Evolutionary conservation across 306 rosid species (phyloP), one percentile per base, ranked within the genome.

Genomic region (Fragaria vesca): DNA sequence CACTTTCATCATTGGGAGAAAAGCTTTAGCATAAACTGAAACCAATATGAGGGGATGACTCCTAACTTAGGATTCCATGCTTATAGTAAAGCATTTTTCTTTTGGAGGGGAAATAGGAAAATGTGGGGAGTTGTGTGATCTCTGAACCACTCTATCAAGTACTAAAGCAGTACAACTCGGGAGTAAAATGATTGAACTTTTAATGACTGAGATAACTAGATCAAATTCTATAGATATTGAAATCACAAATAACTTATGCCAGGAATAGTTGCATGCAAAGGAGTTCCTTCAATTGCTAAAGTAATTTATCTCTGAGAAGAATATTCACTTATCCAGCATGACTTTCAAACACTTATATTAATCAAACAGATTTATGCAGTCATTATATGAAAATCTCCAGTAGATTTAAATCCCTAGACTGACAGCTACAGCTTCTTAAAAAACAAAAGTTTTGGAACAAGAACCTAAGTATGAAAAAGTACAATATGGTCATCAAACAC

Each of bases 211-310:
- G 30, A 70, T 15, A 26, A 47, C 30, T 3, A 48, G 8, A 26
- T 30, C 26, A 8, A 71, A 48, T 3, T 17, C 55, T 58, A 58
- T 4, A 26, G 8, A 16, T 11, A 21, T 3, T 48, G 5, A 48
- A 48, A 2, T 48, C 52, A 48, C 52, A 48, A 48, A 12, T 12
- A 12, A 69, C 30, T 57, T 21, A 46, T 38, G 43, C 4, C 20
- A 70, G 62, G 12, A 72, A 51, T 71, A 51, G 54, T 10, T 72
- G 57, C 62, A 50, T 50, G 12, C 20, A 42, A 55, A 67, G 43
- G 70, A 7, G 32, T 30, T 30, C 32, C 42, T 38, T 30, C 26
- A 71, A 48, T 18, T 71, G 7, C 75, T 34, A 48, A 71, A 12
- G 21, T 8, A 50, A 50, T 48, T 4, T n/a, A 28, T 50, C 62